A percentile compares a stretch with the other conserved stretches of the same genome.
Conservation (phyloP, 306 rosid species). For the Prunus armeniaca region DNA sequence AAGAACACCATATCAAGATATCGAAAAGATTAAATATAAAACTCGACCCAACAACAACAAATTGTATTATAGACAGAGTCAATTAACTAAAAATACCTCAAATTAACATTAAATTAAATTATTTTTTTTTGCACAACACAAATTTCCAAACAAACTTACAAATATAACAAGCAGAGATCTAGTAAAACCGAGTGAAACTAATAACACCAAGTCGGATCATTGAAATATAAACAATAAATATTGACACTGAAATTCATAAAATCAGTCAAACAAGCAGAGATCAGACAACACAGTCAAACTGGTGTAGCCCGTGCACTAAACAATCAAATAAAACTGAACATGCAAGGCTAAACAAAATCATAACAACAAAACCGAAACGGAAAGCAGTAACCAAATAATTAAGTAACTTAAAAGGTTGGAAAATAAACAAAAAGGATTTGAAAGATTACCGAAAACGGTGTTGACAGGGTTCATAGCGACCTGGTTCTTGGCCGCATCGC, state of each 20-base stretch:
- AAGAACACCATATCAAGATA: neutral
- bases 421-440: neutral
- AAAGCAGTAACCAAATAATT: no score
- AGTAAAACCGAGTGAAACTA: neutral
- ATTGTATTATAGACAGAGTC: neutral
- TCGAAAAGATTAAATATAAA: neutral
- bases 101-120: neutral
- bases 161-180: no score
- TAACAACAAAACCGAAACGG: no score
- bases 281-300: neutral
- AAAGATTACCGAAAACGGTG: slow-evolving; percentile 71
- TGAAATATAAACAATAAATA: neutral
- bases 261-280: neutral
- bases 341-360: neutral
- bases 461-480: slow-evolving; percentile 82
- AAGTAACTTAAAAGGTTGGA: no score
- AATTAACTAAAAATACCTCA: no score
- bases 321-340: neutral
- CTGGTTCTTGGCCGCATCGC: slow-evolving; percentile 84
- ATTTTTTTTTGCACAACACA: neutral
- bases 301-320: neutral
- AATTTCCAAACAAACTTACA: no score
- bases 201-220: neutral
- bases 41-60: neutral
- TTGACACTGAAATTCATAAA: neutral